These are phyloP conservation scores for Phlebopus sp. DNA, from an alignment of 1,284 basidiomycete species.

Conservation along the genomic window DNA sequence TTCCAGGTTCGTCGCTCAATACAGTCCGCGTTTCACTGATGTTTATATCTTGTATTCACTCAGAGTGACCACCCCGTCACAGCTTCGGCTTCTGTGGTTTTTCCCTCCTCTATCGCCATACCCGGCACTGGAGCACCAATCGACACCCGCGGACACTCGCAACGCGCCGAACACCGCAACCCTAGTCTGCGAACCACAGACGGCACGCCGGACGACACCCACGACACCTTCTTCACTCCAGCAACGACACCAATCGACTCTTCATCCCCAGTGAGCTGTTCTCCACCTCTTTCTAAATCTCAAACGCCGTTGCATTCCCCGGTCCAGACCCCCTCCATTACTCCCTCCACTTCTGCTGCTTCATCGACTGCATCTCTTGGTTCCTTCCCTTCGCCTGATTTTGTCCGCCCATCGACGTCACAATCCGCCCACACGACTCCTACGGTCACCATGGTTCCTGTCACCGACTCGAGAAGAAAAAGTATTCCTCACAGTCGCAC, in stretches of 20 bases:
- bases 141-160: not conserved
- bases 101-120: not conserved
- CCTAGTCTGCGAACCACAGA: not conserved
- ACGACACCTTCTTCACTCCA: slow-evolving; percentile 35
- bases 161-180: not conserved
- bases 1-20: slow-evolving; percentile 18
- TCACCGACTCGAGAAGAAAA: slow-evolving; percentile 10
- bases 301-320: slow-evolving; percentile 14
- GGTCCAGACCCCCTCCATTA: slow-evolving; percentile 18
- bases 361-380: slow-evolving; percentile 28
- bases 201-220: slow-evolving; percentile 11
- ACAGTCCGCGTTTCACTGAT: not conserved
- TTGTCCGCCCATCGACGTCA: slow-evolving; percentile 17
- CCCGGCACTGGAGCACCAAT: not conserved
- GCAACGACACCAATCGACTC: slow-evolving; percentile 15
- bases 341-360: slow-evolving; percentile 25
- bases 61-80: slow-evolving; percentile 8
- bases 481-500: slow-evolving; percentile 14
- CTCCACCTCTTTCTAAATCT: slow-evolving; percentile 7
- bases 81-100: not conserved
- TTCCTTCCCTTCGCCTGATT: slow-evolving; percentile 9
- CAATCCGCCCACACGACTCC: slow-evolving; percentile 16
- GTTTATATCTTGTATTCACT: slow-evolving; percentile 6
- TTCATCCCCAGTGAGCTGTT: slow-evolving; percentile 7
- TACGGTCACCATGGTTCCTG: slow-evolving; percentile 14